Base-by-base conservation (phyloP, 1,139 yeast genomes). In the Saccharomyces hybrid region DNA sequence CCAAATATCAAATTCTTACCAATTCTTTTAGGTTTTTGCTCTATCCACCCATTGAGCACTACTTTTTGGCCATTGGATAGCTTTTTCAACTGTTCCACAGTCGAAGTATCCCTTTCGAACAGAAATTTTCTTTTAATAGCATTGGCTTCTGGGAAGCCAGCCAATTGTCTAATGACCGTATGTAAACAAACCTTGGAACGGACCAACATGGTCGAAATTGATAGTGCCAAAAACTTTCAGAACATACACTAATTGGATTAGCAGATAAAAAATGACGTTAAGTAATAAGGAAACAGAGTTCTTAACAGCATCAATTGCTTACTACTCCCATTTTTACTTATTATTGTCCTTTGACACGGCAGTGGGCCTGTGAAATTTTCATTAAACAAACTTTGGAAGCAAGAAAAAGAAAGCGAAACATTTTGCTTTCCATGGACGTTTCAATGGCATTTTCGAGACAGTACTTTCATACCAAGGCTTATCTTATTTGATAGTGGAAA, bases 1-100 rank as follows among this genome's bases (percentile, higher is more conserved):
- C 87, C 95, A 74, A 91, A 91, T 2, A 77, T 74, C 47, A 84
- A 70, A 11, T 71, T 70, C 54, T 80, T 80, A n/a, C 84, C 78
- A 24, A 83, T 70, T 73, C 80, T 77, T 69, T 80, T 78, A 0
- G 96, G 93, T 61, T 84, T 84, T 44, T 80, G 76, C 64, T 88
- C 82, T 26, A 91, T 78, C 87, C 96, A 95, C 0, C 98, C 98
- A 63, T 86, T 80, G 21, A 88, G 63, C 1, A 75, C 71, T 9
- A 79, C 71, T 52, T 50, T 31, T 16, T 48, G 27, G 28, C 26
- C 29, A 2, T 27, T 28, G 5, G 26, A 5, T 5, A 47, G 21
- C 9, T 4, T 16, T 8, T 50, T 32, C 8, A 52, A 14, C n/a
- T 47, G 32, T 14, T 50, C 46, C 7, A 51, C 47, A 6, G 53